Conservation (phyloP, 2,329 filamentous ascomycete species). For the Talaromyces sp. region DNA sequence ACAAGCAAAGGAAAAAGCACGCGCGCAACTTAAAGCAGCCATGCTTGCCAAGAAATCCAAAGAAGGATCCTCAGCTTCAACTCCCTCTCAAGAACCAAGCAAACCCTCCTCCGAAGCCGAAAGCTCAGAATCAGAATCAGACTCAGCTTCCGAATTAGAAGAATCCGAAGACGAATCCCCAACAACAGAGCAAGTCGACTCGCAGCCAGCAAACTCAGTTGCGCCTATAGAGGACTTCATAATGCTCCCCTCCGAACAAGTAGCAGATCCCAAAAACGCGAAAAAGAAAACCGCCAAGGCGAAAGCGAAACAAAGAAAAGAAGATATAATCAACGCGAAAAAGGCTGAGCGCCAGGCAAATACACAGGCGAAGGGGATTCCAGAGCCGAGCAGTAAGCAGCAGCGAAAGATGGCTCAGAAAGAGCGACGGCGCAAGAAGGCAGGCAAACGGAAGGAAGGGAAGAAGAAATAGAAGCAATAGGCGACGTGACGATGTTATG, state of each 20-base stretch:
- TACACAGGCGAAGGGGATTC: slow-evolving; percentile 2
- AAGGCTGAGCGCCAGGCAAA: slow-evolving; percentile 9
- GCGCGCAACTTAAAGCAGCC: slow-evolving; percentile 48
- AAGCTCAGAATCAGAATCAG: slow-evolving; percentile 17
- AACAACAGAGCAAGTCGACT: background rate
- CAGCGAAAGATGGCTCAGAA: background rate
- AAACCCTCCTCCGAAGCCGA: background rate
- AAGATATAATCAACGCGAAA: slow-evolving; percentile 3
- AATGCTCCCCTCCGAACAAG: slow-evolving; percentile 6
- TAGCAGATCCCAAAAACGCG: slow-evolving; percentile 4
- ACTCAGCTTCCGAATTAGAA: slow-evolving; percentile 20
- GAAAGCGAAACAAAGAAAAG: slow-evolving; percentile 16
- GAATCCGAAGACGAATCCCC: slow-evolving; percentile 18
- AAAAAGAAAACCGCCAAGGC: slow-evolving; percentile 17
- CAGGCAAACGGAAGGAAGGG: slow-evolving; percentile 11
- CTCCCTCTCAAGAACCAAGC: slow-evolving; percentile 22
- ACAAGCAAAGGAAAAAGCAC: slow-evolving; percentile 50
- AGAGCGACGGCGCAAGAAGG: slow-evolving; percentile 5
- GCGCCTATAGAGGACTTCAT: slow-evolving; percentile 16
- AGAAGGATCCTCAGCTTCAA: background rate
- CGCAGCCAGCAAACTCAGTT: slow-evolving; percentile 3
- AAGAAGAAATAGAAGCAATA: slow-evolving; percentile 13
- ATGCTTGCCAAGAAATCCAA: slow-evolving; percentile 34
- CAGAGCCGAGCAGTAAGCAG: background rate
- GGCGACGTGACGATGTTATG: background rate